phyloP scores from a whole-genome alignment of 2,329 filamentous ascomycete genomes.

The Pseudocercospora crystallina region DNA sequence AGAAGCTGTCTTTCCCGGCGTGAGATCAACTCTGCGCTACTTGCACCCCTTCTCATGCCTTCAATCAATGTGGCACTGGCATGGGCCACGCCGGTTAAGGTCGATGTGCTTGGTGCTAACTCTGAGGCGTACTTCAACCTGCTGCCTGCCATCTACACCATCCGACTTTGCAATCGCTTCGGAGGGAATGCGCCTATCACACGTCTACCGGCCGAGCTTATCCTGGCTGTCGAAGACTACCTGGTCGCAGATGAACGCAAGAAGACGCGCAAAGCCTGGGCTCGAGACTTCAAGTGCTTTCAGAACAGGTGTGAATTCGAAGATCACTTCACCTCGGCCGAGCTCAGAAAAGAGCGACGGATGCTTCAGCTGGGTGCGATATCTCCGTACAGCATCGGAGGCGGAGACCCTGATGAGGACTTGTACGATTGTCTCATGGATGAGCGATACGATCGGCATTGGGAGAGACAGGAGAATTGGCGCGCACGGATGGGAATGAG shows the following conservation, averaged over 20 bases:
- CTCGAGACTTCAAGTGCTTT: slow-evolving; percentile 1
- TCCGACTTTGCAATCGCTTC: slow-evolving; percentile 18
- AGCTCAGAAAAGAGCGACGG: not conserved
- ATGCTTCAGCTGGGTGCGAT: too few species aligned
- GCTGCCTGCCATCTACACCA: slow-evolving; percentile 1
- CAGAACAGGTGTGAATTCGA: not conserved
- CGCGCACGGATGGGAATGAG: too few species aligned
- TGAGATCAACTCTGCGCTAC: too few species aligned
- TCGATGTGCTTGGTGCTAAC: slow-evolving; percentile 11
- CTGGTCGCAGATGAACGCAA: slow-evolving; percentile 1
- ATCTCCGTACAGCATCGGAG: too few species aligned
- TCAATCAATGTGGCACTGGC: slow-evolving; percentile 3
- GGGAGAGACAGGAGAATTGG: too few species aligned
- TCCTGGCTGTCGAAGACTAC: slow-evolving; percentile 10
- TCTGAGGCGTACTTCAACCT: slow-evolving; percentile 14
- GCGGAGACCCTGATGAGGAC: too few species aligned
- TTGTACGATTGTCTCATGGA: too few species aligned
- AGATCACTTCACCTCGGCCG: slow-evolving; percentile 2
- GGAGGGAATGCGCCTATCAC: slow-evolving; percentile 11
- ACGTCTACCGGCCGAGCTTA: slow-evolving; percentile 13
- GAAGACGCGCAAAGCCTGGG: not conserved
- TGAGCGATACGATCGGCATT: too few species aligned
- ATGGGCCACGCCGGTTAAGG: slow-evolving; percentile 10
- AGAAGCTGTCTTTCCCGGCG: too few species aligned
- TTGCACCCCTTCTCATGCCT: not conserved